Evolutionary conservation across 208 protist species (phyloP).

Genomic region (Acanthamoeba lenticulata): DNA sequence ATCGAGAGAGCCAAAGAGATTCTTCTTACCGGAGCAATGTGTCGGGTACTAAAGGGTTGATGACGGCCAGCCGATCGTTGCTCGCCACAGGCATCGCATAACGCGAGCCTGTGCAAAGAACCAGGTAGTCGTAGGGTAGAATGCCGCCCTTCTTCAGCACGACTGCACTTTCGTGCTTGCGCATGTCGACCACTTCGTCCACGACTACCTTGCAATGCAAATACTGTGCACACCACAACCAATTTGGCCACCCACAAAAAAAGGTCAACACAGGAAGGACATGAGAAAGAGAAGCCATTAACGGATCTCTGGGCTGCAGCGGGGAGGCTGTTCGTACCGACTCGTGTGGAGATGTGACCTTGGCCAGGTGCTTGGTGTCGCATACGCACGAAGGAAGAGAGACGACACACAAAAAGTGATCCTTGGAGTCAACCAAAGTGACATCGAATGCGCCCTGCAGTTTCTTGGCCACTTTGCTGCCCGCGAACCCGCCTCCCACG

Average conservation of each 20-base stretch:
- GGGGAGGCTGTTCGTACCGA: not conserved
- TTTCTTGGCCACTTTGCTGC: conserved; percentile 72
- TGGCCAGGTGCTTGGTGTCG: not conserved
- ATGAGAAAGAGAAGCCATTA: too few species aligned
- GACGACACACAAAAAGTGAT: conserved; percentile 73
- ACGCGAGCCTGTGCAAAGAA: not conserved
- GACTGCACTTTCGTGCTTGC: conserved; percentile 5
- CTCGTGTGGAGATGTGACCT: not conserved
- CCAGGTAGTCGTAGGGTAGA: conserved; percentile 38
- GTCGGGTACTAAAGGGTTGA: not conserved
- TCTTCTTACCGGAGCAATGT: not conserved
- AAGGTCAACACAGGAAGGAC: not conserved
- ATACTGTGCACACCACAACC: not conserved
- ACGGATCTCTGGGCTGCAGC: not conserved
- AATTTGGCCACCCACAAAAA: not conserved
- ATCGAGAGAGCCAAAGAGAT: not conserved
- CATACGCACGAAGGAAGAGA: conserved; percentile 71
- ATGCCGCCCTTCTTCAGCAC: not conserved
- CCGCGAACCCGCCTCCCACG: conserved; percentile 76
- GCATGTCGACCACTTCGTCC: not conserved
- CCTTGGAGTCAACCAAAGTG: conserved; percentile 77
- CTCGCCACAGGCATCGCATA: not conserved
- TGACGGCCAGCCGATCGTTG: not conserved
- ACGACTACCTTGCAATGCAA: conserved; percentile 23
- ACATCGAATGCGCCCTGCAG: conserved; percentile 77